phyloP scores from a whole-genome alignment of 2,329 filamentous ascomycete species.

The Scedosporium dehoogii region DNA sequence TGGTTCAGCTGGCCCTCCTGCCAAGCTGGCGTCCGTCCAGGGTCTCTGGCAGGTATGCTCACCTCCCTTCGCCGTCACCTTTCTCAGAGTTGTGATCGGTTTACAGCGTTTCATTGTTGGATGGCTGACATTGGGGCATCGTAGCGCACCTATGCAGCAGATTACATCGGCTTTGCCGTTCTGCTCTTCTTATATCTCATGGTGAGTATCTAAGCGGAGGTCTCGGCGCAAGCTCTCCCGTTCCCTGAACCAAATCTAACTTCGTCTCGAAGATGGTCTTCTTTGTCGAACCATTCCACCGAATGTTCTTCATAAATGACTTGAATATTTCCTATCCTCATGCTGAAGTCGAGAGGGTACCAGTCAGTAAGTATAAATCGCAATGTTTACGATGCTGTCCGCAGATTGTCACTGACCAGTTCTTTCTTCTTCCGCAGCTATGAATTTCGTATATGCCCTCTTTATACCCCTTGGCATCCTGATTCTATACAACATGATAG shows the following conservation, averaged over 20 bases:
- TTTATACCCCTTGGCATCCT: slow-evolving; percentile 61
- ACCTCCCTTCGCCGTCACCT: background rate
- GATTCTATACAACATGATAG: slow-evolving; percentile 51
- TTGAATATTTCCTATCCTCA: slow-evolving; percentile 77
- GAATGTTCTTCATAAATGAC: slow-evolving; percentile 86
- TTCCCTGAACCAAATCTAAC: background rate
- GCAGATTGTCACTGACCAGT: background rate
- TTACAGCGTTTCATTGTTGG: background rate
- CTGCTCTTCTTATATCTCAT: slow-evolving; percentile 59
- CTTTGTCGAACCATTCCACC: slow-evolving; percentile 73
- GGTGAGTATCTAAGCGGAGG: slow-evolving; percentile 25
- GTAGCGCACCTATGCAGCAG: slow-evolving; percentile 73
- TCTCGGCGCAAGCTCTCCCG: background rate
- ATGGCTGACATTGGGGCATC: background rate
- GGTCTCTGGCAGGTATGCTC: slow-evolving; percentile 5
- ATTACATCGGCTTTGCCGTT: slow-evolving; percentile 70
- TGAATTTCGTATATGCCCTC: slow-evolving; percentile 72
- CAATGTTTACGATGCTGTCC: background rate
- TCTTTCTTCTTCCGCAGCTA: slow-evolving; percentile 29
- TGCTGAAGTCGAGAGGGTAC: slow-evolving; percentile 72
- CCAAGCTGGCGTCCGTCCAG: slow-evolving; percentile 2
- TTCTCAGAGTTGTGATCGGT: background rate
- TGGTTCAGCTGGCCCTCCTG: background rate
- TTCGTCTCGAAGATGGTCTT: slow-evolving; percentile 16
- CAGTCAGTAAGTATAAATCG: slow-evolving; percentile 48